Evolutionary conservation across 805 yeast genomes (phyloP), one percentile per base, ranked within the genome.

Genomic region (Torulaspora maleeae): DNA sequence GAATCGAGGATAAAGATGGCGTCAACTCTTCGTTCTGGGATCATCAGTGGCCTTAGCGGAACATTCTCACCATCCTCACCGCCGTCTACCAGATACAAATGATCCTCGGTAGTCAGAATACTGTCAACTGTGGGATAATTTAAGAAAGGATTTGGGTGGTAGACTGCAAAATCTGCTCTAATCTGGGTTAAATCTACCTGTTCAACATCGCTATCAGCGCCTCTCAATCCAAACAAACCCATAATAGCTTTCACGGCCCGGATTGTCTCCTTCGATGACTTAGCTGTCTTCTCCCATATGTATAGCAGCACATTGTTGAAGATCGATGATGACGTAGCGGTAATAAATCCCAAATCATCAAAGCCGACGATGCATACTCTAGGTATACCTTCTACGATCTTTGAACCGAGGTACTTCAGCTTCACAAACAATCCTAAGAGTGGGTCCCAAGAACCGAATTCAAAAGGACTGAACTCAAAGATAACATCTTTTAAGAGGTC

Each of bases 1-100:
- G 75, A 66, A 56, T 83, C 87, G 48, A 70, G 71, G 0, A 90
- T 83, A 51, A 86, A 72, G 6, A 85, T 68, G 11, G 80, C 70
- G 59, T 86, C 93, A 16, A 83, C 69, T 15, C 70, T 62, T 51
- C 93, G 71, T 36, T 76, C 75, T 5, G 78, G 77, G 52, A 82
- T 83, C 22, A 83, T 56, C 41, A 86, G 70, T 2, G 91, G 86
- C 25, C 74, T 67, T 30, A 82, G 62, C 0, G 95, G 93, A 13
- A 86, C 71, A 56, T 83, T 83, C 62, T 83, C 88, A 7, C 73
- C 70, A 60, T 85, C 91, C 61, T 82, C 87, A 27, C 93, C 95
- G 35, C 95, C 95, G 59, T 86, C 95, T 25, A 78, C 87, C 48
- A 86, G 52, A 46, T 66, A 69, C n/a, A 71, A 47, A 32, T 60